Evolutionary conservation across 2,329 filamentous ascomycete species (phyloP).

Genomic region (Xylariales sp.): DNA sequence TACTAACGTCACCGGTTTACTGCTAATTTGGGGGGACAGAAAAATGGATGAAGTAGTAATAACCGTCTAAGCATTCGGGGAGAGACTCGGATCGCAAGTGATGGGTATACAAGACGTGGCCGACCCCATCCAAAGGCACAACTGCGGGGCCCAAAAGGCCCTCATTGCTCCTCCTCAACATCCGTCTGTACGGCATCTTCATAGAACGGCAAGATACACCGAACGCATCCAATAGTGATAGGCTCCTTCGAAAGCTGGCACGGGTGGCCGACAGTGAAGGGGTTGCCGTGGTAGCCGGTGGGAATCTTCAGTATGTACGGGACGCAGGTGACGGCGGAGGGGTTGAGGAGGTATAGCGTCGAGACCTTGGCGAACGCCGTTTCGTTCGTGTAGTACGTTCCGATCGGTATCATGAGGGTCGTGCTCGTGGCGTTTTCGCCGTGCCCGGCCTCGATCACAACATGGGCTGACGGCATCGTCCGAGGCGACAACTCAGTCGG

Average conservation of each 20-base stretch:
- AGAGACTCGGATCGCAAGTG: background rate
- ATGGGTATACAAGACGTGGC: no score
- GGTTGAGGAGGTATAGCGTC: conserved; percentile 18
- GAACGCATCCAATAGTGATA: conserved; percentile 1
- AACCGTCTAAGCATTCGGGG: no score
- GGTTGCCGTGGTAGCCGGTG: background rate
- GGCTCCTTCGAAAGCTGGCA: background rate
- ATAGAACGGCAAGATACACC: background rate
- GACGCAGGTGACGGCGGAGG: conserved; percentile 4
- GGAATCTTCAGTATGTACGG: background rate
- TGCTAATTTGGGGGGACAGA: no score
- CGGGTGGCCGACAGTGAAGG: conserved; percentile 24
- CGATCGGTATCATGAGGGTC: conserved; percentile 20
- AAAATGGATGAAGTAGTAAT: no score
- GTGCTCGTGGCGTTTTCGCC: background rate
- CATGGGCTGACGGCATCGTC: background rate
- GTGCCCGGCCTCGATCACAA: conserved; percentile 11
- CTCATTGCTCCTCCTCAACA: background rate
- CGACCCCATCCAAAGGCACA: no score
- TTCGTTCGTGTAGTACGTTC: conserved; percentile 1
- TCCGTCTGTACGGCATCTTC: no score
- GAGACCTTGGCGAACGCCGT: conserved; percentile 22
- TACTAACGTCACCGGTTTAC: no score
- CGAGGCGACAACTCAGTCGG: no score
- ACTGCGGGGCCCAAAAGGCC: background rate